These are phyloP conservation scores for Mucor irregularis DNA, from an alignment of 371 early-diverging fungal genomes.

Conservation along the genomic window DNA sequence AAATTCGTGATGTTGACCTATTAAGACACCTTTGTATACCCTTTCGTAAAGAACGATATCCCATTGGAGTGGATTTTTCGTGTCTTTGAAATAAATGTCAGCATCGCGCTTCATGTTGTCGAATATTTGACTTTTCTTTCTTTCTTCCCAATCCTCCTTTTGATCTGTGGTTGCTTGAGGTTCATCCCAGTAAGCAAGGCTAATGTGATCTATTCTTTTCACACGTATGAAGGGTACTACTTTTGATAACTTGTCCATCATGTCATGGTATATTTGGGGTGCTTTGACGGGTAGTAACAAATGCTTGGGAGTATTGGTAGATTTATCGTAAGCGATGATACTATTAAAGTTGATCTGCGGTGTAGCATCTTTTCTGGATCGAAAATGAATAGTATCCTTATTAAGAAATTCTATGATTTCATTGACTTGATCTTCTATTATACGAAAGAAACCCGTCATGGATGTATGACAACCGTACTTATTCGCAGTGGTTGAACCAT, in stretches of 20 bases:
- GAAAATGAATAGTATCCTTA: background rate
- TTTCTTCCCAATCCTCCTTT: background rate
- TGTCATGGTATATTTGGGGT: slow-evolving; percentile 9
- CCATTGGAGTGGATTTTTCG: slow-evolving; percentile 16
- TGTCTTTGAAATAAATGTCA: background rate
- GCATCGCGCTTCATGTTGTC: slow-evolving; percentile 19
- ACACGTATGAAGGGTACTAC: slow-evolving; percentile 16
- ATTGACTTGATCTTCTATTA: slow-evolving; percentile 2
- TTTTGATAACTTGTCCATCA: slow-evolving; percentile 5
- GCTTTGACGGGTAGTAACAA: slow-evolving; percentile 28
- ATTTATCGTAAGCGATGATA: slow-evolving; percentile 1
- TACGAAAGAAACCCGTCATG: slow-evolving; percentile 38
- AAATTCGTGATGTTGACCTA: slow-evolving; percentile 30
- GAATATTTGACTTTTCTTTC: slow-evolving; percentile 10
- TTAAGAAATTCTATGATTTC: background rate
- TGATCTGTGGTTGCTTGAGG: slow-evolving; percentile 24
- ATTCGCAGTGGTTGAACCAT: slow-evolving; percentile 26
- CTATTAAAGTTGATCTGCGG: background rate
- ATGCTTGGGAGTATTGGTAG: slow-evolving; percentile 17
- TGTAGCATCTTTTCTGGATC: background rate
- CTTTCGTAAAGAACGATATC: slow-evolving; percentile 36
- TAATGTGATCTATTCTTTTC: slow-evolving; percentile 40
- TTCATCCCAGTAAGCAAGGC: slow-evolving; percentile 47
- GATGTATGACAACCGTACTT: slow-evolving; percentile 36
- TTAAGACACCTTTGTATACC: slow-evolving; percentile 11